A percentile compares a stretch with the other conserved stretches of the same genome.
Conservation (phyloP, 805 yeast genomes). For the Debaryomyces prosopidis region DNA sequence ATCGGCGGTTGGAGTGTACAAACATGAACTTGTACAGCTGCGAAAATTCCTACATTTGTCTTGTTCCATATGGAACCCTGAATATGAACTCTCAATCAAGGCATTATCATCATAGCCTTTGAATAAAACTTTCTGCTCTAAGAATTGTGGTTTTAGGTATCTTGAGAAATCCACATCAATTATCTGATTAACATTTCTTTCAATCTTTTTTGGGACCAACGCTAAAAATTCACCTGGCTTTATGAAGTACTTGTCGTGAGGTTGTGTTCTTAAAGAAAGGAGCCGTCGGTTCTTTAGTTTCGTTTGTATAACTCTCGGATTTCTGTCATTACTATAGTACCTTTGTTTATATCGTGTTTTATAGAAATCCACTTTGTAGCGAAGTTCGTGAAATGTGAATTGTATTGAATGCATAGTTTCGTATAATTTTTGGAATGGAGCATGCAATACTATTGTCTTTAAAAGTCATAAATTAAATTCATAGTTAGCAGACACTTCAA, state of each 20-base stretch:
- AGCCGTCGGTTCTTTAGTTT: conserved; percentile 33
- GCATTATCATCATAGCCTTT: conserved; percentile 3
- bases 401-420: conserved; percentile 4
- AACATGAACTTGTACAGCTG: neutral
- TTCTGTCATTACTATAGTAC: conserved; percentile 38
- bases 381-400: conserved; percentile 21
- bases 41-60: neutral
- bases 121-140: neutral
- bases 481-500: no score
- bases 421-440: no score
- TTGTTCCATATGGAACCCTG: neutral
- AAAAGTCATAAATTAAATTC: no score
- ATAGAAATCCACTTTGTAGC: conserved; percentile 33
- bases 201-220: conserved; percentile 9
- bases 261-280: conserved; percentile 38
- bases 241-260: conserved; percentile 30
- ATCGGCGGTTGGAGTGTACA: neutral
- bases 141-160: neutral
- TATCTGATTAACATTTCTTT: neutral
- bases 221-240: conserved; percentile 34
- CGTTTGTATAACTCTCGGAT: conserved; percentile 39
- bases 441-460: no score
- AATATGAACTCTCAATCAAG: neutral
- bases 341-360: conserved; percentile 35
- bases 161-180: neutral